Evolutionary conservation across 169 alveolate genomes (phyloP).

Genomic region (Eimeria sp.): DNA sequence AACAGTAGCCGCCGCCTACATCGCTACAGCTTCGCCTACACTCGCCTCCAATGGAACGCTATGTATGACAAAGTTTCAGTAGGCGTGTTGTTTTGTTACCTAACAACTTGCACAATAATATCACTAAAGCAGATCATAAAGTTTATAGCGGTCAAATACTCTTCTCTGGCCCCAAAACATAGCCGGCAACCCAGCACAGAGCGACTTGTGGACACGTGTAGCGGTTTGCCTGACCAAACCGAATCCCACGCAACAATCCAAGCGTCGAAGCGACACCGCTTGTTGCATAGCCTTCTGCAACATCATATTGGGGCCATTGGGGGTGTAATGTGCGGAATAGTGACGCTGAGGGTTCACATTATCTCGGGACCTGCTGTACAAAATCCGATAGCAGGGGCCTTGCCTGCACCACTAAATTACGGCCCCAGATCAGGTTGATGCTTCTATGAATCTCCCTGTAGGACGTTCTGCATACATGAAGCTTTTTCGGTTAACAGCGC

Average conservation of each 20-base stretch:
- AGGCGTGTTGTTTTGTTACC: background rate
- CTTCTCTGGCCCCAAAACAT: background rate
- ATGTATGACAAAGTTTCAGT: background rate
- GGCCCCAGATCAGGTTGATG: background rate
- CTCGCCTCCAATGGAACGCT: background rate
- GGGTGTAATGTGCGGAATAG: background rate
- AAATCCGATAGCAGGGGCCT: constrained; percentile 2
- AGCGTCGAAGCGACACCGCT: background rate
- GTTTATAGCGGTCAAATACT: constrained; percentile 21
- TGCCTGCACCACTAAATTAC: background rate
- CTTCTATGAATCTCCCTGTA: background rate
- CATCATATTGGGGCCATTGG: background rate
- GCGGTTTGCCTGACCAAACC: background rate
- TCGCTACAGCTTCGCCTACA: background rate
- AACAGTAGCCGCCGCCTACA: background rate
- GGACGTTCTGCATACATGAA: background rate
- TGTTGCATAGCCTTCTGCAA: background rate
- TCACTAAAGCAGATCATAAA: constrained; percentile 48
- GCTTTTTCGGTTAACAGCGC: background rate
- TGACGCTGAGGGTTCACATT: background rate
- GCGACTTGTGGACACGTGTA: background rate
- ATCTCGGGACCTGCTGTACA: constrained; percentile 24
- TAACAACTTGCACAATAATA: background rate
- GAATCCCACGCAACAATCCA: background rate
- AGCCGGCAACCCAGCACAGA: background rate